Base-by-base conservation (phyloP, 805 yeast species). In the Scheffersomyces spartinae region DNA sequence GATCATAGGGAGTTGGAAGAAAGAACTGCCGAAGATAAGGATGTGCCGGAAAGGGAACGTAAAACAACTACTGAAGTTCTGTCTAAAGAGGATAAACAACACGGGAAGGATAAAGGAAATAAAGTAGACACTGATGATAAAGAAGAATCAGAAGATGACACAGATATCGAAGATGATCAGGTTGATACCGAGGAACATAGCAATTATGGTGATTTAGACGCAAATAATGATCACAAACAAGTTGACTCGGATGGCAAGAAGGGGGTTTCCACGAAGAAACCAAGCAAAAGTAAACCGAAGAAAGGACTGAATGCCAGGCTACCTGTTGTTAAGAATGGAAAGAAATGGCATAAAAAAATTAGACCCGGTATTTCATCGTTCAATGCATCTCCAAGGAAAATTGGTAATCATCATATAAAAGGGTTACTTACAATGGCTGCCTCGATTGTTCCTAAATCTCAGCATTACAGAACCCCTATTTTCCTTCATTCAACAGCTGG, bases 401-500 rank as follows among this genome's bases (percentile, higher is more conserved):
- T 73, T 6, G 75, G 76, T 3, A 54, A 59, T 8, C 62, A 62
- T 18, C 77, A 73, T 38, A 36, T 75, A 9, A 56, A 60, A 19
- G 47, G 55, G 24, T 43, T 77, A n/a, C 48, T 76, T 20, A 46
- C 59, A 2, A 49, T 61, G 15, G 68, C 75, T 5, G 48, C 61
- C 25, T 45, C 59, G 7, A 52, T 71, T 5, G 65, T 77, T 2
- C 86, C 86, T 9, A 51, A 55, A 27, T 66, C 70, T 10, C 81
- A 74, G 41, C 74, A 69, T 26, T 39, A 39, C 7, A 42, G 83
- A 24, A 77, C 86, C 0, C 86, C 86, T 1, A 57, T 77, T 1
- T 75, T 73, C 35, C 43, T 77, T 5, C 82, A 76, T 44, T 73
- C 81, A 1, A 76, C 84, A 0, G 84, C 79, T 0, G 82, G 82